Percentiles rank a stretch among this genome's conserved stretches.
Conservation (phyloP, 176 grass and related monocot genomes). For the Themeda triandra region DNA sequence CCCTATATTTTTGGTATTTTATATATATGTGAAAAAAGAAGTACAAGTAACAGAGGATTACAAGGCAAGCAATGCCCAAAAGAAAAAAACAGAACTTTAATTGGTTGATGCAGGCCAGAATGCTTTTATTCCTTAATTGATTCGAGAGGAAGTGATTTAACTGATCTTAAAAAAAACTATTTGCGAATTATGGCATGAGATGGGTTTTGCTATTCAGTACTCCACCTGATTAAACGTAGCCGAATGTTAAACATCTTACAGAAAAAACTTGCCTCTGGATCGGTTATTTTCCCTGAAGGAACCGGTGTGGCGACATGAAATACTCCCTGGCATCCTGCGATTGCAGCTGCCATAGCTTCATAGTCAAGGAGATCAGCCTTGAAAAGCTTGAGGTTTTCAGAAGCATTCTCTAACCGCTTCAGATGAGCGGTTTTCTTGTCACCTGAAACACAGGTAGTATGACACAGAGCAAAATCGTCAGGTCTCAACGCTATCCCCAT, state of each 20-base stretch:
- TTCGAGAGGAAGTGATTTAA: too few relatives aligned
- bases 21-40: too few relatives aligned
- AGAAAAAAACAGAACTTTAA: too few relatives aligned
- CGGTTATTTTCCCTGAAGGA: background rate
- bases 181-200: background rate
- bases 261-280: constrained; percentile 43
- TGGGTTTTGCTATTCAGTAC: background rate
- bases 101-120: too few relatives aligned
- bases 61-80: too few relatives aligned
- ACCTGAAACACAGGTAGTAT: background rate
- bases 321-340: constrained; percentile 37
- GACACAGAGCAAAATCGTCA: background rate
- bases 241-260: background rate
- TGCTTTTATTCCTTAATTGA: too few relatives aligned
- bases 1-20: too few relatives aligned
- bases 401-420: constrained; percentile 25
- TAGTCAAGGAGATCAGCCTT: constrained; percentile 51
- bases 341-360: background rate
- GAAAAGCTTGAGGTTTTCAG: constrained; percentile 45
- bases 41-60: too few relatives aligned
- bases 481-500: background rate
- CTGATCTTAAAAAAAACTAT: too few relatives aligned
- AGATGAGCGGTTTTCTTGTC: constrained; percentile 40
- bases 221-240: background rate
- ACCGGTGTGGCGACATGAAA: constrained; percentile 57